These are phyloP conservation scores for Phylloporus sp. DNA, from an alignment of 768 basidiomycete species.

Conservation along the genomic window DNA sequence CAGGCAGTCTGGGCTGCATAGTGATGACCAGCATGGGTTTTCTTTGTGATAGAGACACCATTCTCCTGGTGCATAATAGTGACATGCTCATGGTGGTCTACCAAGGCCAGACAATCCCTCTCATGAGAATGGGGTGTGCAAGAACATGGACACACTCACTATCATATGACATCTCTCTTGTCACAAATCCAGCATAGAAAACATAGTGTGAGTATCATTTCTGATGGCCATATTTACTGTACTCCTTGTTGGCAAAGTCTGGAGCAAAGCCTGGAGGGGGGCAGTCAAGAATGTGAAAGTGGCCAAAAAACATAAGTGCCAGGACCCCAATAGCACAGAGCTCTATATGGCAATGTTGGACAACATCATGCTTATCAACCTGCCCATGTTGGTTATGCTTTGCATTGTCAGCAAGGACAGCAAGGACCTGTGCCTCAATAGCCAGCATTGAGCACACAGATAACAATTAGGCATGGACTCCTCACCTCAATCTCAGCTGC, in stretches of 20 bases:
- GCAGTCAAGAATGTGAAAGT: conserved; percentile 27
- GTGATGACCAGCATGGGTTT: conserved; percentile 15
- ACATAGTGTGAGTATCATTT: conserved; percentile 29
- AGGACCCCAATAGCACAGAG: conserved; percentile 30
- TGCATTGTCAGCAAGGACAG: conserved; percentile 24
- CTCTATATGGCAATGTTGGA: conserved; percentile 27
- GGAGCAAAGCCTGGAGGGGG: conserved; percentile 23
- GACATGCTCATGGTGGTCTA: conserved; percentile 24
- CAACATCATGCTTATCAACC: conserved; percentile 29
- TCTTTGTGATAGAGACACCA: conserved; percentile 25
- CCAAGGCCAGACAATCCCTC: not conserved
- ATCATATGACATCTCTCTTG: conserved; percentile 27
- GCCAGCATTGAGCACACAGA: too few relatives aligned
- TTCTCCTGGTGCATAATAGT: conserved; percentile 22
- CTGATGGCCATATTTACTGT: conserved; percentile 24
- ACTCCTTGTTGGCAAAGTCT: conserved; percentile 20
- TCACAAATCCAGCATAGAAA: conserved; percentile 15
- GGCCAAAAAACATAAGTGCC: conserved; percentile 24
- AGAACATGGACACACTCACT: conserved; percentile 2
- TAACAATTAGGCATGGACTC: too few relatives aligned
- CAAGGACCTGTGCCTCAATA: conserved; percentile 32
- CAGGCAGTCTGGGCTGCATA: conserved; percentile 29
- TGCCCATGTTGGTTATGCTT: conserved; percentile 31
- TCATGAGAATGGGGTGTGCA: not conserved
- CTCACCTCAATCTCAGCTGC: not conserved